Evolutionary conservation across 2,329 filamentous ascomycete species (phyloP), one percentile per base, ranked within the genome.

Genomic region (Trichoderma afroharzianum): DNA sequence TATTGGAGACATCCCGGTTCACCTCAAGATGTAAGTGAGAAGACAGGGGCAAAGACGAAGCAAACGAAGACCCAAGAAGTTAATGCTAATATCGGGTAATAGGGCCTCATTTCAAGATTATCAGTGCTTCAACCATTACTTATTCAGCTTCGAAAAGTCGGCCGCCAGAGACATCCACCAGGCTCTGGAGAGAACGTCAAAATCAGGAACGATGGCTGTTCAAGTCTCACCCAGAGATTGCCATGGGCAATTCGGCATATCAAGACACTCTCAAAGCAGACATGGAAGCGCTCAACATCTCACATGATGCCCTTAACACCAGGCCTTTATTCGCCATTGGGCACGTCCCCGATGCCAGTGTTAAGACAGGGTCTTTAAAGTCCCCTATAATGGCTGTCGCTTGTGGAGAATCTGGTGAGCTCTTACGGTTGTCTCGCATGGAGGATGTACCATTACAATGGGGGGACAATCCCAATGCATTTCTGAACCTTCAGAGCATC

Each of bases 331-430:
- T 93, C 26, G 85, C 86, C 2, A 81, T 88, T 32, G 90, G 90
- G 1, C 85, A 88, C 71, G 83, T 89, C 73, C 78, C 81, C 2
- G 82, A 88, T 73, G 72, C 80, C 21, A 82, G 80, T 50, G 71
- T 79, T 21, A 75, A 76, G 3, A 75, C 71, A 32, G 76, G 68
- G 36, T 59, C 74, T 36, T 74, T 71, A 1, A 78, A 76, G 18
- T 78, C 79, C 14, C 79, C 82, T 2, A 78, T 82, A 74, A 82
- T 85, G 72, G 87, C 82, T 73, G 85, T 81, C 76, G 85, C 82
- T 6, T 82, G 85, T 3, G 91, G 91, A n/a, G 83, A 85, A 63
- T 85, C 84, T 15, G 88, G 88, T 1, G 87, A 90, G 74, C 80
- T 87, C 1, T 80, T 93, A 11, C 87, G 87, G 3, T 76, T 93